A percentile compares a stretch with the other conserved stretches of the same genome.
Conservation (phyloP, 805 yeast species). For the Metschnikowia peoriensis region DNA sequence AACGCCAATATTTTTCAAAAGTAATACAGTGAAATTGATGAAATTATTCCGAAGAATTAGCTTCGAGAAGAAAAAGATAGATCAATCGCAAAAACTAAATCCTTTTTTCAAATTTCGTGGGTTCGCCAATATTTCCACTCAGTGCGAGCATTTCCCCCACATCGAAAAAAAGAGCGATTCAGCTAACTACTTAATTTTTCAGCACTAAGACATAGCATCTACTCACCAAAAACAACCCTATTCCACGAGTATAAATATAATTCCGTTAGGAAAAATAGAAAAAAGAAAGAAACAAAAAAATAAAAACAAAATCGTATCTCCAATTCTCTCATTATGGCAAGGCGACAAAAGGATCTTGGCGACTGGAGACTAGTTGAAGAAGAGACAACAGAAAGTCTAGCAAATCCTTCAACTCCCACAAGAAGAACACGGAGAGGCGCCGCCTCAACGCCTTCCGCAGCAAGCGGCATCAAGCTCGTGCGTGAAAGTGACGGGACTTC, state of each 20-base stretch:
- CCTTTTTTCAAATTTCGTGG: background rate
- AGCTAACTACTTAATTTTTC: background rate
- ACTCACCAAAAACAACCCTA: background rate
- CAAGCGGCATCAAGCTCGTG: slow-evolving; percentile 7
- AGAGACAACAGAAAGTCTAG: background rate
- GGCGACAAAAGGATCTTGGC: slow-evolving; percentile 15
- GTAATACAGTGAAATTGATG: too few relatives aligned
- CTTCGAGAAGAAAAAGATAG: too few relatives aligned
- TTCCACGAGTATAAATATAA: background rate
- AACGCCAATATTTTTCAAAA: too few relatives aligned
- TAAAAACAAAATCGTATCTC: background rate
- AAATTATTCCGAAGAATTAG: too few relatives aligned
- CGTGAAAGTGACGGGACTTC: slow-evolving; percentile 43
- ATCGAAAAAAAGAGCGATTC: background rate
- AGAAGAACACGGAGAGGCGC: slow-evolving; percentile 23
- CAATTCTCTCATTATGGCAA: slow-evolving; percentile 11
- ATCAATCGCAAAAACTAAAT: background rate
- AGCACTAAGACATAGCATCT: background rate
- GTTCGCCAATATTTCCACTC: background rate
- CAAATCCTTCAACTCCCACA: slow-evolving; percentile 13
- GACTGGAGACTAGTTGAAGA: slow-evolving; percentile 15
- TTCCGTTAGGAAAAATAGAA: too few relatives aligned
- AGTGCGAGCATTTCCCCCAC: background rate
- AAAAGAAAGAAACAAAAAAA: too few relatives aligned
- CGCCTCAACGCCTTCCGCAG: slow-evolving; percentile 1